A percentile compares a stretch with the other conserved stretches of the same genome.
Conservation (phyloP, 2,329 filamentous ascomycete genomes). For the Ramularia collo-cygni region DNA sequence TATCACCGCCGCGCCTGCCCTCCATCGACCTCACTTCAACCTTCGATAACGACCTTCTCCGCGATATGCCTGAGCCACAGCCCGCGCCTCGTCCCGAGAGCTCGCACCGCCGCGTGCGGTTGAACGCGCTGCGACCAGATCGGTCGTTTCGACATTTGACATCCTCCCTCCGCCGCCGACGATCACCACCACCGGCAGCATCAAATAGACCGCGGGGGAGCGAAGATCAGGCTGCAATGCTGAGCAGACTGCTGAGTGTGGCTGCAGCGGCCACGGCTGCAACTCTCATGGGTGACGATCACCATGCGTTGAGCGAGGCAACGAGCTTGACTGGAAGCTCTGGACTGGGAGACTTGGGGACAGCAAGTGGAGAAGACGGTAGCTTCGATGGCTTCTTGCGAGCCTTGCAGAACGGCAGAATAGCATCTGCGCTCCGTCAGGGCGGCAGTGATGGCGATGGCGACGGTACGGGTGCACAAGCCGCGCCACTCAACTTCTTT, state of each 20-base stretch:
- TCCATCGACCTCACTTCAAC: slow-evolving; percentile 27
- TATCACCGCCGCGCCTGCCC: slow-evolving; percentile 24
- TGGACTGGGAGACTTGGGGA: slow-evolving; percentile 26
- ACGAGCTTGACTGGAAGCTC: slow-evolving; percentile 43
- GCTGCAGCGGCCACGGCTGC: slow-evolving; percentile 59
- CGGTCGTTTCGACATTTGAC: slow-evolving; percentile 36
- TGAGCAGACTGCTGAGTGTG: slow-evolving; percentile 56
- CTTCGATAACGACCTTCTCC: slow-evolving; percentile 32
- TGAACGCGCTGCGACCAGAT: slow-evolving; percentile 27
- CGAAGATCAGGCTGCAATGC: slow-evolving; percentile 56
- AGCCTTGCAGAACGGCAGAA: slow-evolving; percentile 54
- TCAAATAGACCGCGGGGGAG: slow-evolving; percentile 37
- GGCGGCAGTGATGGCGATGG: slow-evolving; percentile 32
- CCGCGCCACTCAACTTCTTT: slow-evolving; percentile 58
- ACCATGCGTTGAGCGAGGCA: slow-evolving; percentile 49
- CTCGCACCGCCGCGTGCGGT: slow-evolving; percentile 24
- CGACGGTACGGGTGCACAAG: slow-evolving; percentile 34
- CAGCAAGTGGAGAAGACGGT: slow-evolving; percentile 49
- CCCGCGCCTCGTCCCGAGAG: slow-evolving; percentile 19
- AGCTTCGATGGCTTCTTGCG: slow-evolving; percentile 58
- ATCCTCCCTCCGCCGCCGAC: slow-evolving; percentile 44
- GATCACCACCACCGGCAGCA: slow-evolving; percentile 36
- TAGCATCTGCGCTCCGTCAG: slow-evolving; percentile 50
- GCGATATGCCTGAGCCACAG: slow-evolving; percentile 16
- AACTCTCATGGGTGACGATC: slow-evolving; percentile 55